A percentile compares a stretch with the other conserved stretches of the same genome.
phyloP scores from a whole-genome alignment of 129 eudicot genomes.

The Helichrysum umbraculigerum region DNA sequence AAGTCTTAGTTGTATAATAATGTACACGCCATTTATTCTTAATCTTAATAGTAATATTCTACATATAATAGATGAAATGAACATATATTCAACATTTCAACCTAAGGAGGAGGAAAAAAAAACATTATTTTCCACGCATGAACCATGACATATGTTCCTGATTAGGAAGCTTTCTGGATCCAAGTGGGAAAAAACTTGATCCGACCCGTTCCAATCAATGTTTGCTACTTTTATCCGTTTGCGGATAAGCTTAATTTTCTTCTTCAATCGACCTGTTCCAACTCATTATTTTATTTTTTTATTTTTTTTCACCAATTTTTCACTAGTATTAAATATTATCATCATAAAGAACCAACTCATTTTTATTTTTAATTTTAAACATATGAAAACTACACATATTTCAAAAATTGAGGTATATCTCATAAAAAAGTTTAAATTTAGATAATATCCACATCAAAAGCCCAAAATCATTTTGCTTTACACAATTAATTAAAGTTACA shows the following conservation, averaged over 20 bases:
- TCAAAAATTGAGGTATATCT: neutral
- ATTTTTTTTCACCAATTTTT: too few relatives aligned
- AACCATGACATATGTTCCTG: constrained; percentile 25
- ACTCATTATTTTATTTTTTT: neutral
- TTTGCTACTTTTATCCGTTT: constrained; percentile 42
- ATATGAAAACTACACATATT: too few relatives aligned
- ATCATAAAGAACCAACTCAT: neutral
- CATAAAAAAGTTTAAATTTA: neutral
- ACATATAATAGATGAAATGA: neutral
- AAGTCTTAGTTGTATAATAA: neutral
- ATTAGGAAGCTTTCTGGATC: constrained; percentile 20
- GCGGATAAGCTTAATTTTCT: constrained; percentile 56
- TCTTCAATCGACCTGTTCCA: constrained; percentile 11
- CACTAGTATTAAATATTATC: too few relatives aligned
- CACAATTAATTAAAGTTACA: neutral
- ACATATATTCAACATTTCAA: too few relatives aligned
- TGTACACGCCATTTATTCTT: neutral
- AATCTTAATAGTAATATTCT: too few relatives aligned
- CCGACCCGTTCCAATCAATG: constrained; percentile 29
- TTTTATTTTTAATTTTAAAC: too few relatives aligned
- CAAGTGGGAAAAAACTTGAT: constrained; percentile 10
- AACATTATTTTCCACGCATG: constrained; percentile 26
- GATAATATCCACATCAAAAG: neutral
- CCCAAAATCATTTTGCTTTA: neutral
- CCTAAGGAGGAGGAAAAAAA: neutral